Evolutionary conservation across 164 flowering plant genomes (phyloP), one percentile per base, ranked within the genome.

Genomic region (Umbellularia californica): DNA sequence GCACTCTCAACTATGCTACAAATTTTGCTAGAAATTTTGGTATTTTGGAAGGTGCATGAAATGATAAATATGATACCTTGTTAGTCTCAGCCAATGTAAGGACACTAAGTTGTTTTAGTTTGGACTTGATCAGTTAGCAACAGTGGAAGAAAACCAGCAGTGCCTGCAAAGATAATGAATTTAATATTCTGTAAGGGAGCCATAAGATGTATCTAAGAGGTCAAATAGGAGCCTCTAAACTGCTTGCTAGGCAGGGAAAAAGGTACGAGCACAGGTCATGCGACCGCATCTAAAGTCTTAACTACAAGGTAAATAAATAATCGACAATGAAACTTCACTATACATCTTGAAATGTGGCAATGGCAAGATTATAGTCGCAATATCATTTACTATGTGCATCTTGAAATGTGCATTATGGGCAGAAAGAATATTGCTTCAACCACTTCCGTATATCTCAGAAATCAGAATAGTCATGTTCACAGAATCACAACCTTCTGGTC

Each of bases 61-160:
- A 63, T 20, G 19, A 17, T 14, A 13, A 13, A 52, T 30, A 19
- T 79, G 83, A 52, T 80, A 87, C 90, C 88, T 87, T 87, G 73
- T 83, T 78, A 64, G 73, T 73, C 35, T 30, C 85, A 70, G 98
- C 92, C 58, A 92, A 77, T 27, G 98, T 90, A 75, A 95, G 98
- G 65, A 95, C 90, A 70, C 90, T 90, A 63, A 95, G 95, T 77
- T 95, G 99, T 82, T 93, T 95, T 55, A 95, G 86, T 83, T 71
- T 87, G 95, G 67, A 88, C 81, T 82, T 95, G 99, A 76, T 92
- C 98, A 78, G 97, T 89, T 20, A 75, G 83, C 83, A 95, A 76
- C 20, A 81, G 83, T 3, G 92, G 98, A 78, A 90, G 87, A 68
- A 70, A 78, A 47, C 71, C 76, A 77, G 79, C 79, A 79, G 77